Percentiles rank a stretch among this genome's conserved stretches.
Conservation (phyloP, 164 flowering plant genomes). For the Dillenia turbinata region DNA sequence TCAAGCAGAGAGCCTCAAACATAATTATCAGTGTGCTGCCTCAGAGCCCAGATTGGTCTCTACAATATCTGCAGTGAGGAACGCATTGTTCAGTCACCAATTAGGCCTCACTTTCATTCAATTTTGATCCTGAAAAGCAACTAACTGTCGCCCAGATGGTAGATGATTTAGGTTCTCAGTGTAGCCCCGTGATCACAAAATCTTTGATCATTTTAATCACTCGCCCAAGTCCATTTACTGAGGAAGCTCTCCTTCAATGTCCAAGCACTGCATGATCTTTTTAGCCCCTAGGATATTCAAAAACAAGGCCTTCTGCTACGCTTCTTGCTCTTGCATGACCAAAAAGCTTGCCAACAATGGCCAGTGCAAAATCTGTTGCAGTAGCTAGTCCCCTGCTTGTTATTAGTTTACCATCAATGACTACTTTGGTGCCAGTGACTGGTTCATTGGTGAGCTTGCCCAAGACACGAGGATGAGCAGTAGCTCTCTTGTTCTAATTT, state of each 20-base stretch:
- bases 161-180: too few species aligned
- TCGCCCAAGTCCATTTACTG: too few species aligned
- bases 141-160: too few species aligned
- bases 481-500: constrained; percentile 58
- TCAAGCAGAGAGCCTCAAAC: too few species aligned
- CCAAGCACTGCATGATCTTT: background rate
- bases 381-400: constrained; percentile 73
- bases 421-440: constrained; percentile 50
- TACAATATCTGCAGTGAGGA: too few species aligned
- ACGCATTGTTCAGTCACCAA: too few species aligned
- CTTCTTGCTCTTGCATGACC: constrained; percentile 87
- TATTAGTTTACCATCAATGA: constrained; percentile 81
- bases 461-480: constrained; percentile 54
- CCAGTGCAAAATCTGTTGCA: constrained; percentile 61
- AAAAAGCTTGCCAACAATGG: constrained; percentile 76
- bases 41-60: too few species aligned
- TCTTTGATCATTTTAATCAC: too few species aligned
- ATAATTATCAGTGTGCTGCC: too few species aligned
- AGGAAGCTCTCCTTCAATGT: background rate
- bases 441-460: constrained; percentile 31
- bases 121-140: too few species aligned
- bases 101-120: too few species aligned
- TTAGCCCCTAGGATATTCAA: constrained; percentile 55
- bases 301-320: constrained; percentile 91
- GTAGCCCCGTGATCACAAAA: too few species aligned